Evolutionary conservation across 2,329 filamentous ascomycete species (phyloP).

Genomic region (Mycosphaerella sp.): DNA sequence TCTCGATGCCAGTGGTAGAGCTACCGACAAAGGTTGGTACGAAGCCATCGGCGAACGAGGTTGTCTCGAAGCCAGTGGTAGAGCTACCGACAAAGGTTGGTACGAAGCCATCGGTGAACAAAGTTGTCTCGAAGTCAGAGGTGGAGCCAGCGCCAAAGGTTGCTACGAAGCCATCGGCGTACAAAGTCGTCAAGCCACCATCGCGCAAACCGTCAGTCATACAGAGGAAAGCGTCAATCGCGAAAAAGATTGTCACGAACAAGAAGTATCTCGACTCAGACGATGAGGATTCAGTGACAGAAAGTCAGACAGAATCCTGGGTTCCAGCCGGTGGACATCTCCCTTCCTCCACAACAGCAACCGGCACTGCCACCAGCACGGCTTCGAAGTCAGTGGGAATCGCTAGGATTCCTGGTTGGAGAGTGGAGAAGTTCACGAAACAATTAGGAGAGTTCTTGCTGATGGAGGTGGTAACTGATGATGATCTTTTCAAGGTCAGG

Average conservation of each 20-base stretch:
- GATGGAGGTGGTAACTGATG: background rate
- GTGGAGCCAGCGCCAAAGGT: background rate
- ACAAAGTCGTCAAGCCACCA: background rate
- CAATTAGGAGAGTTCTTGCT: conserved; percentile 2
- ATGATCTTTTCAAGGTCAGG: background rate
- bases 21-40: background rate
- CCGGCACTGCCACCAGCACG: too few species aligned
- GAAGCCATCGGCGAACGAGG: background rate
- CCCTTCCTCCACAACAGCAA: background rate
- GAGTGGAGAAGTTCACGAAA: conserved; percentile 5
- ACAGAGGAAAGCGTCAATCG: background rate
- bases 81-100: background rate
- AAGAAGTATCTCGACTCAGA: background rate
- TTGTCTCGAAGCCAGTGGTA: background rate
- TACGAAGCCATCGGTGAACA: background rate
- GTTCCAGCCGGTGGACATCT: conserved; percentile 3
- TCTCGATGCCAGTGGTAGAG: background rate
- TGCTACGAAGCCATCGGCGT: background rate
- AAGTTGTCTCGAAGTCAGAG: background rate
- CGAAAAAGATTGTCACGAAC: background rate
- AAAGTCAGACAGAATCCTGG: background rate
- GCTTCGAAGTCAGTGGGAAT: conserved; percentile 2
- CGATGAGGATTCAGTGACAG: background rate
- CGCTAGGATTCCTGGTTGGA: conserved; percentile 8
- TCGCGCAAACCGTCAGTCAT: background rate